Conservation (phyloP, 257 asterid species). For the Vinca minor region DNA sequence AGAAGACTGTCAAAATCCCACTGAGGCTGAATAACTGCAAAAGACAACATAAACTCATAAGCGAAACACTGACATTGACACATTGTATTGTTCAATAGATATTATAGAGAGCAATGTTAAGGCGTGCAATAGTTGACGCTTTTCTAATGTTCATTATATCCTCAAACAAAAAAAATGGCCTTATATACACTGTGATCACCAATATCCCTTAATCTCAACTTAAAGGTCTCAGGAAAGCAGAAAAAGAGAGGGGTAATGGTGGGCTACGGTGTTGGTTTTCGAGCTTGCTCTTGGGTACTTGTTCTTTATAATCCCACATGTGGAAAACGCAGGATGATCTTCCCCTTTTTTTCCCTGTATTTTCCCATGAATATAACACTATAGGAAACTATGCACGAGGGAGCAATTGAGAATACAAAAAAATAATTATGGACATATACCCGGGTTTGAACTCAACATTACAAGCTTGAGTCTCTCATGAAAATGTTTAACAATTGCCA, state of each 20-base stretch:
- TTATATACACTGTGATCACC: not conserved
- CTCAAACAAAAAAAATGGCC: not conserved
- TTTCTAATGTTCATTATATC: not conserved
- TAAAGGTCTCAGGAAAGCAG: not conserved
- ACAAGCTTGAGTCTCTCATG: too few relatives aligned
- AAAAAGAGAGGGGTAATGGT: not conserved
- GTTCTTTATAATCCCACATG: not conserved
- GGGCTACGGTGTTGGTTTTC: not conserved
- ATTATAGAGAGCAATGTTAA: not conserved
- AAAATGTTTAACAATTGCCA: too few relatives aligned
- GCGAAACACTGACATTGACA: not conserved
- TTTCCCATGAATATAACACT: not conserved
- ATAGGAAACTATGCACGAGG: not conserved
- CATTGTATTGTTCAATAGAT: not conserved
- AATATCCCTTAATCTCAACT: not conserved
- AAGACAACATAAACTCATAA: constrained; percentile 9
- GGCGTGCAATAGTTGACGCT: not conserved
- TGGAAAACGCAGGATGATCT: not conserved
- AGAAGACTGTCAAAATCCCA: constrained; percentile 90
- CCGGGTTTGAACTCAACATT: not conserved
- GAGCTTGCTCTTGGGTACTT: not conserved
- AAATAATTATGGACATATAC: not conserved
- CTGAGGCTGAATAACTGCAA: constrained; percentile 57
- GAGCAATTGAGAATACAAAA: not conserved
- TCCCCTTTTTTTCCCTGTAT: not conserved